Base-by-base conservation (phyloP, 1,284 basidiomycete species). In the Hymenochaete sp. region DNA sequence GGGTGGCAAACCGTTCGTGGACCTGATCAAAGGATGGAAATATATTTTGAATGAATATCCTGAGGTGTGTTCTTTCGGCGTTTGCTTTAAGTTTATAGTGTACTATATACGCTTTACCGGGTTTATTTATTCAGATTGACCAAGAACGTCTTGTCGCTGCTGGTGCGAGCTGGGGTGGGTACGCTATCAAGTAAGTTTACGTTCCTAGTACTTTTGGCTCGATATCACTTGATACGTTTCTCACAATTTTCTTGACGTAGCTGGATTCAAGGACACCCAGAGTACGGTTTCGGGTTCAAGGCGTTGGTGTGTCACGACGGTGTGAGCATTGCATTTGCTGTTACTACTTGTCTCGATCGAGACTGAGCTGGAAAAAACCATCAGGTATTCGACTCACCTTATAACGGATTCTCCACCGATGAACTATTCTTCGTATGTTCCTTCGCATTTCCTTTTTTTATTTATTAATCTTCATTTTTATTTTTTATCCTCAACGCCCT, bases 261-360 rank as follows among this genome's bases (percentile, higher is more conserved):
- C 62, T 96, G 88, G 89, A 92, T 95, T 50, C 86, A 93, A 63
- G 88, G 91, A 0, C 89, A 95, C 62, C 90, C 92, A 11, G 84
- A 91, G 51, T 89, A 67, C 51, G 77, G 72, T 4, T 87, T 89
- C 59, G 75, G 75, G 19, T 95, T 96, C 73, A 93, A 93, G 68
- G 87, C 88, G 1, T 69, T 96, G 32, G 77, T 93, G 11, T 85
- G 81, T 56, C 89, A 93, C 57, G 87, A 93, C 56, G 88, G 89
- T n/a, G 84, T 89, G 60, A 48, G 68, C 54, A 38, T 10, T 31
- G 28, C 14, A 10, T 31, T 14, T 31, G 14, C 28, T 31, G 19
- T 21, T 25, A 18, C 29, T 13, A 25, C 55, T 60, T 38, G 52
- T 48, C 47, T 35, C 21, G 3, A 39, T 10, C 9, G 35, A 8